Conservation (phyloP, 345 rosid genomes). For the Leavenworthia alabamica region DNA sequence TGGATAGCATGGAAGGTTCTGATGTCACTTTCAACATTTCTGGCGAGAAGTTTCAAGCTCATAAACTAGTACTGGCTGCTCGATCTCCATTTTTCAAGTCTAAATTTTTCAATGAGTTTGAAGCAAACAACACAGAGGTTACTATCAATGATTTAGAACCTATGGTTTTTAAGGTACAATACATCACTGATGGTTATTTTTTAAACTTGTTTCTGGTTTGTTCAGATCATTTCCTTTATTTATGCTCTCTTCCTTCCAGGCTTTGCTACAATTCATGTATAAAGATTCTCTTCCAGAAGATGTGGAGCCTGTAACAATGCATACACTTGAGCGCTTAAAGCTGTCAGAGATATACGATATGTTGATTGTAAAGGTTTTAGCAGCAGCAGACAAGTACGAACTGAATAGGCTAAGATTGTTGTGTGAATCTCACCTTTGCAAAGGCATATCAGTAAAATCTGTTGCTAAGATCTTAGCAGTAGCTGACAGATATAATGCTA, state of each 20-base stretch:
- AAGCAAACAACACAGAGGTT: constrained; percentile 44
- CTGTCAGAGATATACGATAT: constrained; percentile 62
- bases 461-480: constrained; percentile 87
- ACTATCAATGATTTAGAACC: constrained; percentile 71
- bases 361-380: constrained; percentile 55
- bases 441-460: constrained; percentile 59
- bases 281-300: constrained; percentile 73
- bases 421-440: constrained; percentile 84
- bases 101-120: constrained; percentile 67
- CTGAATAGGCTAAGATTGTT: constrained; percentile 70
- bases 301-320: constrained; percentile 37
- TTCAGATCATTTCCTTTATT: not conserved
- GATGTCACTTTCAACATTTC: constrained; percentile 67
- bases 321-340: constrained; percentile 33
- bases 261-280: constrained; percentile 79
- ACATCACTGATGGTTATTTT: constrained; percentile 18
- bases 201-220: constrained; percentile 1
- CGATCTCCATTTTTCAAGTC: constrained; percentile 93
- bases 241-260: constrained; percentile 44
- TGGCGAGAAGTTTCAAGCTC: constrained; percentile 69
- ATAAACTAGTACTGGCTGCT: constrained; percentile 84
- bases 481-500: constrained; percentile 84
- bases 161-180: constrained; percentile 82
- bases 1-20: constrained; percentile 71
- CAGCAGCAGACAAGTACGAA: constrained; percentile 76